Conservation (phyloP, 352 stramenopile genomes). For the Globisporangium barbulae region DNA sequence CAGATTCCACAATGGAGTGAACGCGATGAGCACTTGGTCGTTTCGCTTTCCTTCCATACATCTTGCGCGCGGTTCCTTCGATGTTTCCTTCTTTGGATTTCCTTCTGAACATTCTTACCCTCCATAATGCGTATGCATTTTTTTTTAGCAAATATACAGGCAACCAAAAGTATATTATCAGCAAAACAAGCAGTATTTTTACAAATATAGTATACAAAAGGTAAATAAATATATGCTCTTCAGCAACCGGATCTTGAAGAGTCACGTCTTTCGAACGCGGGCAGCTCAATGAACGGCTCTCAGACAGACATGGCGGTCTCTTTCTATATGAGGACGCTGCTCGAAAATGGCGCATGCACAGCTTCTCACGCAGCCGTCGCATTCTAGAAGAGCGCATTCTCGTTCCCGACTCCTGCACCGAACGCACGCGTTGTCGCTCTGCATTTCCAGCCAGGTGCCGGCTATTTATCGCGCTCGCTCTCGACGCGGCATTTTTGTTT, state of each 20-base stretch:
- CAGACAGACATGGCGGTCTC: background rate
- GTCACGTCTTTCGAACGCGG: slow-evolving; percentile 13
- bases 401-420: slow-evolving; percentile 1
- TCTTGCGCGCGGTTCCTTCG: background rate
- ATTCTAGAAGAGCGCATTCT: slow-evolving; percentile 6
- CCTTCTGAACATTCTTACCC: background rate
- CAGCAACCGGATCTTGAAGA: slow-evolving; percentile 13
- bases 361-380: background rate
- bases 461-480: background rate
- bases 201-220: background rate
- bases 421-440: background rate
- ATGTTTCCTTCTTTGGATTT: slow-evolving; percentile 12
- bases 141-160: too few species aligned
- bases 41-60: background rate
- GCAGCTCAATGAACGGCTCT: slow-evolving; percentile 13
- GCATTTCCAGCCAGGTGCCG: background rate
- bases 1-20: background rate
- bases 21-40: background rate
- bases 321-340: background rate
- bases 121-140: background rate
- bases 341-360: background rate
- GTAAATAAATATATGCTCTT: background rate
- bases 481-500: background rate
- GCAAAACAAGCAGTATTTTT: too few species aligned
- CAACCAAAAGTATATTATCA: too few species aligned